Evolutionary conservation across 768 basidiomycete species (phyloP).

Genomic region (Suillus cothurnatus): DNA sequence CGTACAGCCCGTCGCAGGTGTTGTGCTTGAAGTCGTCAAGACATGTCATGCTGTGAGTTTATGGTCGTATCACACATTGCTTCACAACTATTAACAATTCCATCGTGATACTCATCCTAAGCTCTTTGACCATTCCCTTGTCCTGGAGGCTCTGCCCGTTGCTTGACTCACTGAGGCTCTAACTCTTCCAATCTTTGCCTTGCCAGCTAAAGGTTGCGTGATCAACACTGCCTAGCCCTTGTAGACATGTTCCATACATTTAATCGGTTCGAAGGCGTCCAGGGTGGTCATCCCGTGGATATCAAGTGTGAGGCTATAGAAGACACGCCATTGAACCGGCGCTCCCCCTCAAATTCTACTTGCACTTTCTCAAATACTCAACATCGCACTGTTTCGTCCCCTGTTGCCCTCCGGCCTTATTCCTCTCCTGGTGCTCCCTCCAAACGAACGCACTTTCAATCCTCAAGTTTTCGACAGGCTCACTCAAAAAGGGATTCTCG

Average conservation of each 20-base stretch:
- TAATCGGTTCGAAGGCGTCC: slow-evolving; percentile 32
- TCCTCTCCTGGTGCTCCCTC: slow-evolving; percentile 33
- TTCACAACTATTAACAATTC: slow-evolving; percentile 25
- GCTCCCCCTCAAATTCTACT: slow-evolving; percentile 36
- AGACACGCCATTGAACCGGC: slow-evolving; percentile 29
- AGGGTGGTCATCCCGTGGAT: slow-evolving; percentile 26
- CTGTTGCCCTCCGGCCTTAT: slow-evolving; percentile 35
- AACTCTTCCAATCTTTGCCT: slow-evolving; percentile 14
- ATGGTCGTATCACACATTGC: slow-evolving; percentile 13
- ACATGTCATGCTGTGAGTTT: slow-evolving; percentile 19
- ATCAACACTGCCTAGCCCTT: slow-evolving; percentile 48
- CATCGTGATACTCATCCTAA: slow-evolving; percentile 28
- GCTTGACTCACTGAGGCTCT: slow-evolving; percentile 20
- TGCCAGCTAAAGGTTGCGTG: slow-evolving; percentile 17
- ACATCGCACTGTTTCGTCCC: slow-evolving; percentile 26
- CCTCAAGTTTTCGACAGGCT: slow-evolving; percentile 19
- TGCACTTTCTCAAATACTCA: slow-evolving; percentile 12
- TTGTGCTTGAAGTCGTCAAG: slow-evolving; percentile 19
- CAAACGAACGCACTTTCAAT: slow-evolving; percentile 42
- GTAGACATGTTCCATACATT: slow-evolving; percentile 40
- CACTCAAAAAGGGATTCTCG: slow-evolving; percentile 28
- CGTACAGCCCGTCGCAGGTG: slow-evolving; percentile 40
- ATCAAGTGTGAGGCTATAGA: slow-evolving; percentile 52
- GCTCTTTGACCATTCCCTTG: slow-evolving; percentile 25
- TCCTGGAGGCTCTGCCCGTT: slow-evolving; percentile 25